Evolutionary conservation across 176 grass and related monocot species (phyloP).

Genomic region (Aegilops umbellulata): DNA sequence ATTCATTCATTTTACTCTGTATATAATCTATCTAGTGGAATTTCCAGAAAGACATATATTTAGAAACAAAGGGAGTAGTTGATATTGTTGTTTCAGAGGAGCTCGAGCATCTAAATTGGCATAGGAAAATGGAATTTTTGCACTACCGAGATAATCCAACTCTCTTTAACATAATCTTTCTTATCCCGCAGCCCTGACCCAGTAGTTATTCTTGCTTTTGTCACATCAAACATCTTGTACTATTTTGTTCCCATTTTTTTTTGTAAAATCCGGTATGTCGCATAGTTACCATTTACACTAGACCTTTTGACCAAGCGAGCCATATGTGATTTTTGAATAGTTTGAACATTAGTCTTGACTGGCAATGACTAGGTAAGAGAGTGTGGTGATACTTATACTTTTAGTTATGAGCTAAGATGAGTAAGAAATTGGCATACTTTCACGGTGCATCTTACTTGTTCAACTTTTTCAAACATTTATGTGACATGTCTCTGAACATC

Average conservation of each 20-base stretch:
- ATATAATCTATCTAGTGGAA: no score
- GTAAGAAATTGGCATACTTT: background rate
- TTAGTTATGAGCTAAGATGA: background rate
- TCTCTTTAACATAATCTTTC: background rate
- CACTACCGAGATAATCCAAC: background rate
- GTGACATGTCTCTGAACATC: background rate
- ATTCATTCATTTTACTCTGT: no score
- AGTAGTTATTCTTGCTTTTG: background rate
- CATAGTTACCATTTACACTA: background rate
- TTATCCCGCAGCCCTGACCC: background rate
- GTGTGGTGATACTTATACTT: background rate
- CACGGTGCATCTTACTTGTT: background rate
- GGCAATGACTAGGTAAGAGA: background rate
- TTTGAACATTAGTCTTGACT: conserved; percentile 2
- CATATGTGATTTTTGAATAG: background rate
- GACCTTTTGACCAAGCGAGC: background rate
- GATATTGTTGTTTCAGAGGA: conserved; percentile 85
- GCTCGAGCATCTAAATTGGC: conserved; percentile 86
- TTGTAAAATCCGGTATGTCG: background rate
- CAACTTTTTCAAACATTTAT: background rate
- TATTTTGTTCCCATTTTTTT: no score
- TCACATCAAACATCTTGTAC: background rate
- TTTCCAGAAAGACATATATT: no score
- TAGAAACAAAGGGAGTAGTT: no score
- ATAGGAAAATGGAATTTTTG: background rate